Evolutionary conservation across 306 rosid species (phyloP).

Genomic region (Arachis hypogaea): DNA sequence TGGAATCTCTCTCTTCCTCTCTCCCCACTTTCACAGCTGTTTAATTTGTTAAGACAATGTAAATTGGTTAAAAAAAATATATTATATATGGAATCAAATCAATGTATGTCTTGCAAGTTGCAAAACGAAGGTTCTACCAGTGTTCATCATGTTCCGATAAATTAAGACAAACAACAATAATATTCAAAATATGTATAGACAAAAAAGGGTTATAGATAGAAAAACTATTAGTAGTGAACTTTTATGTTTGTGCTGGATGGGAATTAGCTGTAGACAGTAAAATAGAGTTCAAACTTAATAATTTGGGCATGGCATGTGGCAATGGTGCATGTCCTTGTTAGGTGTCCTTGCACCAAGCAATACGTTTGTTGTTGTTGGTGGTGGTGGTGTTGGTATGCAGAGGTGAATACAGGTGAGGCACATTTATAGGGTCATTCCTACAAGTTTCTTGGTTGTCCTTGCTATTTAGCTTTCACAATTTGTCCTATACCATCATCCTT

Average conservation of each 20-base stretch:
- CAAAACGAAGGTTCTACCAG: conserved; percentile 28
- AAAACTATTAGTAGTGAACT: no score
- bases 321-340: conserved; percentile 39
- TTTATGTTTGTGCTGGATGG: no score
- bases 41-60: neutral
- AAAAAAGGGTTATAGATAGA: no score
- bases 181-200: no score
- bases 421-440: neutral
- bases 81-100: neutral
- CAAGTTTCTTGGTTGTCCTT: no score
- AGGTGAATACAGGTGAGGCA: no score
- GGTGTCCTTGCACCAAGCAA: conserved; percentile 39
- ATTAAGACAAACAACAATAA: no score
- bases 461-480: conserved; percentile 6
- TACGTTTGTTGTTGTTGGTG: conserved; percentile 23
- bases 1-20: conserved; percentile 17
- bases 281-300: no score
- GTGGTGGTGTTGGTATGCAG: neutral
- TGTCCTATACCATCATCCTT: conserved; percentile 23
- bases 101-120: neutral
- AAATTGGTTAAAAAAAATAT: neutral
- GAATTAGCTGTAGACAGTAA: no score
- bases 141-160: neutral
- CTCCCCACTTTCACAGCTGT: neutral
- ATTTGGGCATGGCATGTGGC: conserved; percentile 11